Percentiles rank a stretch among this genome's conserved stretches.
phyloP scores from a whole-genome alignment of 768 basidiomycete genomes.

The Boletellus emodensis region DNA sequence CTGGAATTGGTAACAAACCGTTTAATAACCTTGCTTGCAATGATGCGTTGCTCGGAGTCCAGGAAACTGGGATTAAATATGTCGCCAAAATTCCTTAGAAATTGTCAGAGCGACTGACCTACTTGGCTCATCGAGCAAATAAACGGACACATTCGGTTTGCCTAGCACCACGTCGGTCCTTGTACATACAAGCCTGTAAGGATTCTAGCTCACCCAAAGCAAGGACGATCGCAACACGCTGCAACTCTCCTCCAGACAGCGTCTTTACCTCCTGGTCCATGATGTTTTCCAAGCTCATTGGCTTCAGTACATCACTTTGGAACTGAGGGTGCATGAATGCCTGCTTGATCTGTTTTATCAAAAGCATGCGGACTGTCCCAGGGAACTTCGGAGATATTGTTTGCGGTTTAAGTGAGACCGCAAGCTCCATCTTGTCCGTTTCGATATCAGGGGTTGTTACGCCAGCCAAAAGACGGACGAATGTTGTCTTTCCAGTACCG shows the following conservation, averaged over 20 bases:
- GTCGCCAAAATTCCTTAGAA: conserved; percentile 1
- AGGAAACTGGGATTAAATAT: conserved; percentile 59
- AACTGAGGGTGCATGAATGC: conserved; percentile 99
- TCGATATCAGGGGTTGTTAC: conserved; percentile 79
- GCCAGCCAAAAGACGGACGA: conserved; percentile 92
- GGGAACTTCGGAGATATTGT: conserved; percentile 98
- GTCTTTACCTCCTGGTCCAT: conserved; percentile 99
- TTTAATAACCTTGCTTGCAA: conserved; percentile 97
- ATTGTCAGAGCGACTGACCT: conserved; percentile 40
- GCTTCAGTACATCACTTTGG: conserved; percentile 96
- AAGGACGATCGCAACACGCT: conserved; percentile 94
- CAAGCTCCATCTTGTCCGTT: conserved; percentile 73
- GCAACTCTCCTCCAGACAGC: conserved; percentile 95
- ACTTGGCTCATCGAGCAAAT: conserved; percentile 94
- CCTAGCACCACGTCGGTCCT: conserved; percentile 34
- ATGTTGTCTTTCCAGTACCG: conserved; percentile 98
- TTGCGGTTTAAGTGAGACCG: conserved; percentile 97
- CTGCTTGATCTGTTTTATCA: conserved; percentile 90
- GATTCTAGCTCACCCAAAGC: conserved; percentile 60
- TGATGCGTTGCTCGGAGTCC: conserved; percentile 99
- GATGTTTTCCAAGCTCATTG: conserved; percentile 91
- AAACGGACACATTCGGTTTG: conserved; percentile 79
- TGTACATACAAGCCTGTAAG: neutral
- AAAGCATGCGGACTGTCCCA: conserved; percentile 91
- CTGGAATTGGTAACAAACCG: conserved; percentile 44